Base-by-base conservation (phyloP, 306 rosid species). In the Quercus agrifolia region DNA sequence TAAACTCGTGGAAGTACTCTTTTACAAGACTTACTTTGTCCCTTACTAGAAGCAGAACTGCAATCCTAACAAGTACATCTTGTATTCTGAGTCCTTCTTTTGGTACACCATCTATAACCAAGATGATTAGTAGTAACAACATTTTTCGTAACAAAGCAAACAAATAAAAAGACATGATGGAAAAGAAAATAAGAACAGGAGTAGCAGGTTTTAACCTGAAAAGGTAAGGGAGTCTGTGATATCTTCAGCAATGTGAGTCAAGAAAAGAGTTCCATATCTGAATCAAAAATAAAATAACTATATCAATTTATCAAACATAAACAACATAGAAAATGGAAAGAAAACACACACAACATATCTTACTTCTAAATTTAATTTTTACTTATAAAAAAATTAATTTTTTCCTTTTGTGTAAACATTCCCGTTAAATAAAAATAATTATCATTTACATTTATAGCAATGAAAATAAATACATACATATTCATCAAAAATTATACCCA, bases 41-140 rank as follows among this genome's bases (percentile, higher is more conserved):
- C 84, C 88, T 87, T 79, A 96, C 79, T 81, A 93, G 77, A 63
- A 89, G 86, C 75, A 96, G 82, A 78, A 80, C 90, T 68, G 99
- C 96, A 82, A 96, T 89, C 78, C 99, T 90, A 83, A 91, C 93
- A 51, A 96, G 96, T 51, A 96, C 99, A 62, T 96, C 99, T 74
- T 74, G 90, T 83, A 93, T 90, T 79, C 98, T 86, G 63, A 96
- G 96, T 75, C 99, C 99, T 79, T 96, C 99, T 84, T 95, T 96
- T 23, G 99, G 99, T 81, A 96, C 99, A 57, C 99, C 99, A 76
- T 96, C 99, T 96, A 73, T 83, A 87, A 61, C 75, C 55, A 77
- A 81, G 55, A 86, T 81, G 41, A 80, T 66, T 56, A 61, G 78
- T 52, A 74, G 55, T 21, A 83, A 63, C 12, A 51, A 80, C 71